A percentile compares a stretch with the other conserved stretches of the same genome.
Evolutionary conservation across 2,329 filamentous ascomycete genomes (phyloP).

Genomic region (Rhynchosporium graminicola): DNA sequence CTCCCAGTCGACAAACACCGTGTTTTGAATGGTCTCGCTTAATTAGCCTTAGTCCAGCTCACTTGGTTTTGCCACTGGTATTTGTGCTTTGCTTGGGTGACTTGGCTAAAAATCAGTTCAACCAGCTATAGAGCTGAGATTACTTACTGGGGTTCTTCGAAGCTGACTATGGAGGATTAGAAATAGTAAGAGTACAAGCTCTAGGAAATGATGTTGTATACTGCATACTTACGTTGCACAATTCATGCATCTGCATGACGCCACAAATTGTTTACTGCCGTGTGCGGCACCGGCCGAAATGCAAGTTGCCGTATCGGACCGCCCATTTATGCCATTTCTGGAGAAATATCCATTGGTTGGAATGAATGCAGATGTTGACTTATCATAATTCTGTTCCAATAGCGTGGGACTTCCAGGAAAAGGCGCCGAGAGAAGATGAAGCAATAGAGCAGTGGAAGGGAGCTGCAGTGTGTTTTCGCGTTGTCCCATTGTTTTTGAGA

Average conservation of each 20-base stretch:
- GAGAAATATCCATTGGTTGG: conserved; percentile 4
- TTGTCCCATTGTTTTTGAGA: not conserved
- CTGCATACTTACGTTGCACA: conserved; percentile 11
- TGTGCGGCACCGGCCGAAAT: conserved; percentile 21
- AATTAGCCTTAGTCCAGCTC: not conserved
- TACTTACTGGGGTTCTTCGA: not conserved
- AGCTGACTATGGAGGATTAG: not conserved
- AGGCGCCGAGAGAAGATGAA: not conserved
- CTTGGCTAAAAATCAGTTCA: not conserved
- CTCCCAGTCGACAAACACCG: not conserved
- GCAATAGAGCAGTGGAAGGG: not conserved
- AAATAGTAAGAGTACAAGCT: not conserved
- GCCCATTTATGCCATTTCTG: not conserved
- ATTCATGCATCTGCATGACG: conserved; percentile 17
- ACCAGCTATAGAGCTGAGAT: not conserved
- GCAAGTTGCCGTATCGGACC: conserved; percentile 19
- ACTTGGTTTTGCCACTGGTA: not conserved
- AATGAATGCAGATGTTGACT: not conserved
- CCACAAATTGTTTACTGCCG: conserved; percentile 8
- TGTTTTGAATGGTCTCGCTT: not conserved
- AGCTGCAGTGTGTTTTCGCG: not conserved
- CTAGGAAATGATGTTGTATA: conserved; percentile 12
- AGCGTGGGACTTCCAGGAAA: not conserved
- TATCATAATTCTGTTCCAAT: not conserved
- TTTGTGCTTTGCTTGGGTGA: not conserved